Evolutionary conservation across 257 asterid species (phyloP).

Genomic region (Voacanga thouarsii): DNA sequence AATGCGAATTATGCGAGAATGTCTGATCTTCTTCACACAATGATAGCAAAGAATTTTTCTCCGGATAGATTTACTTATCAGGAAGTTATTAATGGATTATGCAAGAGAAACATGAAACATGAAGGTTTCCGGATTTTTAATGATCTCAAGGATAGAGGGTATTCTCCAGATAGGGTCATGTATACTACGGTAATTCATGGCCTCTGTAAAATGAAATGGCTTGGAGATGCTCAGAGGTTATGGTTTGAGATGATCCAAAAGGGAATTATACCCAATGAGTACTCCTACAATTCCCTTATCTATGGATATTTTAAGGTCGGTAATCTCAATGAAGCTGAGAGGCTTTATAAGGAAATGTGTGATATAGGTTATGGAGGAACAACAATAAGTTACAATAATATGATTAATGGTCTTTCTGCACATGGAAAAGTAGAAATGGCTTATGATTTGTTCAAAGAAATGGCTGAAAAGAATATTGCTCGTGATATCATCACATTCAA

Average conservation of each 20-base stretch:
- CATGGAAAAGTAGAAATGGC: slow-evolving; percentile 53
- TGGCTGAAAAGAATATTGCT: slow-evolving; percentile 42
- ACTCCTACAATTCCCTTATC: slow-evolving; percentile 50
- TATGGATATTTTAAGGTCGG: slow-evolving; percentile 53
- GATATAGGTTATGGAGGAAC: slow-evolving; percentile 45
- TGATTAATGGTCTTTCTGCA: slow-evolving; percentile 57
- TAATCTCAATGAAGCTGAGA: slow-evolving; percentile 50
- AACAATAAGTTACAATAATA: slow-evolving; percentile 47
- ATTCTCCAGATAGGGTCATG: slow-evolving; percentile 63
- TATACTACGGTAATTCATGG: slow-evolving; percentile 65
- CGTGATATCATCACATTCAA: slow-evolving; percentile 46
- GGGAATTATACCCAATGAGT: slow-evolving; percentile 50
- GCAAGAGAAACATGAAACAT: slow-evolving; percentile 38
- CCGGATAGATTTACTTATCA: slow-evolving; percentile 62
- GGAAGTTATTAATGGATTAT: slow-evolving; percentile 51
- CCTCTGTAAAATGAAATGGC: slow-evolving; percentile 45
- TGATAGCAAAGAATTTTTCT: slow-evolving; percentile 50
- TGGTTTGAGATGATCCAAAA: slow-evolving; percentile 72
- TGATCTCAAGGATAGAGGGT: slow-evolving; percentile 64
- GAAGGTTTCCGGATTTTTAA: slow-evolving; percentile 62
- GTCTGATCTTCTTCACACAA: slow-evolving; percentile 61
- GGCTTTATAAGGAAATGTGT: slow-evolving; percentile 58
- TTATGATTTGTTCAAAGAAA: slow-evolving; percentile 41
- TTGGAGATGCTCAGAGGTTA: slow-evolving; percentile 51
- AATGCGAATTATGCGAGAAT: slow-evolving; percentile 41